Conservation (phyloP, 495 filamentous ascomycete species). For the Mycothermus thermophilus region DNA sequence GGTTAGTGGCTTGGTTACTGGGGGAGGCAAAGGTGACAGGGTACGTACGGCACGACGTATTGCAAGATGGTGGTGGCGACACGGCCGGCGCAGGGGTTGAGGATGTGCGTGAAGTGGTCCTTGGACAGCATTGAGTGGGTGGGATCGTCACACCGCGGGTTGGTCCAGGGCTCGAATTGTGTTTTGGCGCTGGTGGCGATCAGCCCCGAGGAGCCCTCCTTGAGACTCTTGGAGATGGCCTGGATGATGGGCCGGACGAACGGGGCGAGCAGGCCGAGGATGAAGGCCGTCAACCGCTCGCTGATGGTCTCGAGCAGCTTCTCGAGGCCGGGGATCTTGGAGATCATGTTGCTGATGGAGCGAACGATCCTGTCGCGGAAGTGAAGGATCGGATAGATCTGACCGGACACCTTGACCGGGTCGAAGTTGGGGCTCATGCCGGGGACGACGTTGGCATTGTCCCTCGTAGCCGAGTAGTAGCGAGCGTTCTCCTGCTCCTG, state of each 20-base stretch:
- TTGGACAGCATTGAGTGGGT: constrained; percentile 93
- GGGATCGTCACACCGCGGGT: constrained; percentile 72
- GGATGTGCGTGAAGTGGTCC: constrained; percentile 87
- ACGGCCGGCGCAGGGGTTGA: constrained; percentile 77
- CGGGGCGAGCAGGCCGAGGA: constrained; percentile 78
- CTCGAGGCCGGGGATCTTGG: constrained; percentile 85
- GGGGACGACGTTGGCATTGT: constrained; percentile 39
- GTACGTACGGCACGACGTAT: constrained; percentile 59
- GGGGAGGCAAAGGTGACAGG: neutral
- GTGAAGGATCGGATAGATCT: constrained; percentile 88
- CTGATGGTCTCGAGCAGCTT: constrained; percentile 76
- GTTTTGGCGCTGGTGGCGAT: constrained; percentile 68
- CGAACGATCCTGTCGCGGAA: constrained; percentile 91
- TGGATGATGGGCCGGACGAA: constrained; percentile 85
- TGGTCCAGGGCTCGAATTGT: constrained; percentile 84
- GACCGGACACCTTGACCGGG: constrained; percentile 59
- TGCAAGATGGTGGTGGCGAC: constrained; percentile 65
- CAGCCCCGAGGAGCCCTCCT: constrained; percentile 67
- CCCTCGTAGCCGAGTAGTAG: too few relatives aligned
- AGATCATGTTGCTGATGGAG: constrained; percentile 65
- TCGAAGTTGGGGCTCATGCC: constrained; percentile 68
- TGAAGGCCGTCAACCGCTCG: constrained; percentile 78
- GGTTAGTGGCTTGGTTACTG: neutral
- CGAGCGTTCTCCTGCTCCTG: constrained; percentile 51
- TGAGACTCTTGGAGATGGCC: constrained; percentile 65